phyloP scores from a whole-genome alignment of 116 monocot genomes.

The Cymodocea nodosa region DNA sequence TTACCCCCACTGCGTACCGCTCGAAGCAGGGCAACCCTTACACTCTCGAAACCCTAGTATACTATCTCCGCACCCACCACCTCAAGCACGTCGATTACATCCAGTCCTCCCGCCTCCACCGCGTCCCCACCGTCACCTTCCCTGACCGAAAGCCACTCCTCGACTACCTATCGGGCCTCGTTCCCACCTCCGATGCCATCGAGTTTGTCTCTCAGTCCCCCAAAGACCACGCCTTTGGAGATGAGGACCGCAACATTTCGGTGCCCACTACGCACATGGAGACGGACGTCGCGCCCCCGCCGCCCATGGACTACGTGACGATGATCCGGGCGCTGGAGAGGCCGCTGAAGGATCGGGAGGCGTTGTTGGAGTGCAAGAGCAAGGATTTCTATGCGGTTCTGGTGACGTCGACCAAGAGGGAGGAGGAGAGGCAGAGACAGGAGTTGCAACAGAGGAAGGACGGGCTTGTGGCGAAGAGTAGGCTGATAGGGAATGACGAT shows the following conservation, averaged over 20 bases:
- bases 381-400: constrained; percentile 70
- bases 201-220: constrained; percentile 12
- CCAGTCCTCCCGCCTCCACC: constrained; percentile 52
- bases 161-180: constrained; percentile 72
- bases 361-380: constrained; percentile 62
- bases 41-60: constrained; percentile 69
- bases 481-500: constrained; percentile 39
- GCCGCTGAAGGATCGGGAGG: constrained; percentile 82
- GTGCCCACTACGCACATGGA: background rate
- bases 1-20: constrained; percentile 61
- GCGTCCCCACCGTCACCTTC: constrained; percentile 77
- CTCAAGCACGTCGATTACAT: constrained; percentile 88
- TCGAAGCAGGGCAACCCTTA: constrained; percentile 82
- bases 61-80: constrained; percentile 66
- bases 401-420: constrained; percentile 38
- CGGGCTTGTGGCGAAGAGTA: constrained; percentile 59
- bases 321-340: constrained; percentile 63
- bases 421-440: constrained; percentile 64
- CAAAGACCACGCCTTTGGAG: constrained; percentile 9
- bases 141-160: constrained; percentile 89
- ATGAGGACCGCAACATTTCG: background rate
- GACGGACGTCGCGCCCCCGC: background rate
- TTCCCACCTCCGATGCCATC: constrained; percentile 35
- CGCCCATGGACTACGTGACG: constrained; percentile 25
- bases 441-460: constrained; percentile 84